Conservation (phyloP, 2,329 filamentous ascomycete genomes). For the Cercospora sojina region DNA sequence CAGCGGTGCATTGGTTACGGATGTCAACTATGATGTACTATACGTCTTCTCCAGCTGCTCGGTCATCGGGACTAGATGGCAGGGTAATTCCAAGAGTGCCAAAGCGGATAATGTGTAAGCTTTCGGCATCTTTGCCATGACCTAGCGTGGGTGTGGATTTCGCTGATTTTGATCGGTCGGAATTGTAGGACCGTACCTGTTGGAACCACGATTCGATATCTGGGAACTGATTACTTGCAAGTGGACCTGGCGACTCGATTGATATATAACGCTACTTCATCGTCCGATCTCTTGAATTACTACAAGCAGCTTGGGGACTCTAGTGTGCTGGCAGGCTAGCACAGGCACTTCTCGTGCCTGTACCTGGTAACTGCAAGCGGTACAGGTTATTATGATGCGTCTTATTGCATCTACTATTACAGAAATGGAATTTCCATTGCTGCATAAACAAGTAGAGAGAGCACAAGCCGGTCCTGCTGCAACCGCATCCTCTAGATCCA, state of each 20-base stretch:
- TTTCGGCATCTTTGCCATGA: not conserved
- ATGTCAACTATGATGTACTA: slow-evolving; percentile 13
- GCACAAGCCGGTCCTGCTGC: no score
- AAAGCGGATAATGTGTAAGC: slow-evolving; percentile 15
- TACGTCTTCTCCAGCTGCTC: slow-evolving; percentile 11
- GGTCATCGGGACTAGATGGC: slow-evolving; percentile 16
- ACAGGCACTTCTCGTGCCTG: not conserved
- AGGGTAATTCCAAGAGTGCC: slow-evolving; percentile 8
- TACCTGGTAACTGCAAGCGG: no score
- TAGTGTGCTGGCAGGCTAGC: not conserved
- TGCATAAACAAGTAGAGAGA: no score
- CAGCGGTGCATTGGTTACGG: slow-evolving; percentile 10
- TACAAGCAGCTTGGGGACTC: slow-evolving; percentile 14
- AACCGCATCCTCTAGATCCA: no score
- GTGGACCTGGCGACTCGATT: slow-evolving; percentile 15
- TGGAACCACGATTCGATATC: slow-evolving; percentile 12
- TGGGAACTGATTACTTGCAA: slow-evolving; percentile 16
- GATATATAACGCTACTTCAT: slow-evolving; percentile 13
- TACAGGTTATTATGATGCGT: no score
- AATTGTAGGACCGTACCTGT: slow-evolving; percentile 12
- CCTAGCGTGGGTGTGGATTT: not conserved
- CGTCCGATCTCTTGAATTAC: slow-evolving; percentile 18
- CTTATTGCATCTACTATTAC: no score
- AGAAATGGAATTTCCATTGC: no score
- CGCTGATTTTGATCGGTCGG: not conserved